Evolutionary conservation across 2,329 filamentous ascomycete species (phyloP).

Genomic region (Aspergillus melleus): DNA sequence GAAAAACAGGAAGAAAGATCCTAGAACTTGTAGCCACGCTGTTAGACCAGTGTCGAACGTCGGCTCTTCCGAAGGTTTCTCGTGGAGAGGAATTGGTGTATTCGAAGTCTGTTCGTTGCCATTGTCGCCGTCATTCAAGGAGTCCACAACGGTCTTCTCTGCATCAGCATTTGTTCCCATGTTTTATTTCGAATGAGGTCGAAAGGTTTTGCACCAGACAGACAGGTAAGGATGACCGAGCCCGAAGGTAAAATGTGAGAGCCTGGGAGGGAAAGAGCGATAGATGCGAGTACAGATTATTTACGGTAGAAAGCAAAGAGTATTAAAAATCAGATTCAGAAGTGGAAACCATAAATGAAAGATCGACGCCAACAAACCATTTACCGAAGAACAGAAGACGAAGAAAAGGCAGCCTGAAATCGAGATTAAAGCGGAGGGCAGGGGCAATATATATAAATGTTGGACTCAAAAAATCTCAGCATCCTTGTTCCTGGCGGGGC

Average conservation of each 20-base stretch:
- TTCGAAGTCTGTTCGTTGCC: slow-evolving; percentile 6
- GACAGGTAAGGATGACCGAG: background rate
- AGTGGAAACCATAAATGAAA: background rate
- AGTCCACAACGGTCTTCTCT: slow-evolving; percentile 21
- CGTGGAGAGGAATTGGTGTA: slow-evolving; percentile 14
- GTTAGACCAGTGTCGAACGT: slow-evolving; percentile 37
- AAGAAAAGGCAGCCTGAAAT: background rate
- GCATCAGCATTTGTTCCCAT: slow-evolving; percentile 26
- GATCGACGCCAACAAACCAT: background rate
- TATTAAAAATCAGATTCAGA: background rate
- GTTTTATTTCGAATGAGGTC: background rate
- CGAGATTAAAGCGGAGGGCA: background rate
- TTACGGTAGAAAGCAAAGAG: background rate
- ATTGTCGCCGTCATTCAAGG: slow-evolving; percentile 9
- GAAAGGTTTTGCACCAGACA: background rate
- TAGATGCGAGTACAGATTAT: background rate
- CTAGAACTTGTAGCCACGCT: slow-evolving; percentile 49
- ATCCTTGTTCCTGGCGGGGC: slow-evolving; percentile 6
- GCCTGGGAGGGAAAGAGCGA: background rate
- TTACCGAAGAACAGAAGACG: background rate
- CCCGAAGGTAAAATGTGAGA: background rate
- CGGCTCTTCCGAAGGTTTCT: slow-evolving; percentile 27
- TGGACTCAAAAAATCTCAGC: slow-evolving; percentile 3
- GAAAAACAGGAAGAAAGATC: slow-evolving; percentile 49
- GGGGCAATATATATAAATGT: background rate